Percentiles rank a stretch among this genome's conserved stretches.
phyloP scores from a whole-genome alignment of 1,284 basidiomycete genomes.

The Mycosarcoma mackinlayi region DNA sequence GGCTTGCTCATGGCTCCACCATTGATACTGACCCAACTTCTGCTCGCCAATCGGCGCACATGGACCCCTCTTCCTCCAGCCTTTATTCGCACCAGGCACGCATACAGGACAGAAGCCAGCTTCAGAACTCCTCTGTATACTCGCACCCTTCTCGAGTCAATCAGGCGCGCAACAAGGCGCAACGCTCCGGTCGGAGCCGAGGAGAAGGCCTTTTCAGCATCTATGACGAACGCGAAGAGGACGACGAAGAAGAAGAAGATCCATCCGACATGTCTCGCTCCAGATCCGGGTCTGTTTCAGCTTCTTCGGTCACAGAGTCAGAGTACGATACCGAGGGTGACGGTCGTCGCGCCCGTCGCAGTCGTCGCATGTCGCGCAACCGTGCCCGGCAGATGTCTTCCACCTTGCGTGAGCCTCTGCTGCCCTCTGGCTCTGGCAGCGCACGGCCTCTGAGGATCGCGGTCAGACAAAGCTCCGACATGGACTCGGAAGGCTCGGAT shows the following conservation, averaged over 20 bases:
- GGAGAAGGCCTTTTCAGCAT: conserved; percentile 35
- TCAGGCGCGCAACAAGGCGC: conserved; percentile 22
- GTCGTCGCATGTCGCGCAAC: conserved; percentile 37
- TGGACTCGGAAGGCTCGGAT: conserved; percentile 27
- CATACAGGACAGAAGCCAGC: conserved; percentile 12
- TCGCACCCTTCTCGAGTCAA: conserved; percentile 12
- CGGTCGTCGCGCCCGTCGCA: conserved; percentile 23
- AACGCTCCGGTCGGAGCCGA: conserved; percentile 11
- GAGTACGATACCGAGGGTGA: conserved; percentile 42
- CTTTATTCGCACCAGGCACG: conserved; percentile 18
- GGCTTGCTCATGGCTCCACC: conserved; percentile 53
- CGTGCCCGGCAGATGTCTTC: conserved; percentile 46
- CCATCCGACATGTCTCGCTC: conserved; percentile 44
- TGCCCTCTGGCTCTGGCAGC: conserved; percentile 33
- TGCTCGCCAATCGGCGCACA: background rate
- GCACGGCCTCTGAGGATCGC: conserved; percentile 19
- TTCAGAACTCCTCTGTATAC: conserved; percentile 28
- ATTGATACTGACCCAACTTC: conserved; percentile 16
- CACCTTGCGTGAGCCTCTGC: conserved; percentile 44
- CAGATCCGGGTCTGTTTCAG: conserved; percentile 36
- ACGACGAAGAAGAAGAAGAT: conserved; percentile 21
- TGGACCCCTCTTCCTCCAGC: conserved; percentile 20
- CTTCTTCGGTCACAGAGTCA: conserved; percentile 49
- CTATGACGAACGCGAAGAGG: conserved; percentile 35
- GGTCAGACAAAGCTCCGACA: conserved; percentile 16